A percentile compares a stretch with the other conserved stretches of the same genome.
Evolutionary conservation across 31 red algal species (phyloP).

Genomic region (Odonthalia washingtoniensis): DNA sequence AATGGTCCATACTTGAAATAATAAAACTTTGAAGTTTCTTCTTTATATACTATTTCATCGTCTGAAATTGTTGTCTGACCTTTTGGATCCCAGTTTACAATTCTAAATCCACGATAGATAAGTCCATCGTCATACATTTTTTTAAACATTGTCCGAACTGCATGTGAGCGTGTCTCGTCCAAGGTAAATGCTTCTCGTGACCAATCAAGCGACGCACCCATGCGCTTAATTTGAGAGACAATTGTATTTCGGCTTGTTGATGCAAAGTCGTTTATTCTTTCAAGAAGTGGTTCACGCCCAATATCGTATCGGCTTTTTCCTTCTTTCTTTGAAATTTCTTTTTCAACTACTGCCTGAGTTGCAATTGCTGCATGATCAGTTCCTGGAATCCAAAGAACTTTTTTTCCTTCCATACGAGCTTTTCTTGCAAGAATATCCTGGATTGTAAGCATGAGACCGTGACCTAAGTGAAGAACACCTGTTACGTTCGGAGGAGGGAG

Average conservation of each 20-base stretch:
- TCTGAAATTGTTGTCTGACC: slow-evolving; percentile 92
- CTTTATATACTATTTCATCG: slow-evolving; percentile 92
- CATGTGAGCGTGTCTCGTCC: slow-evolving; percentile 63
- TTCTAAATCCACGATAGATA: slow-evolving; percentile 91
- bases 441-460: slow-evolving; percentile 89
- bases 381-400: slow-evolving; percentile 91
- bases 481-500: slow-evolving; percentile 99
- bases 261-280: slow-evolving; percentile 93
- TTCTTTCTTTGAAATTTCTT: slow-evolving; percentile 57
- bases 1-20: slow-evolving; percentile 91
- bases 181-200: slow-evolving; percentile 91
- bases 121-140: slow-evolving; percentile 86
- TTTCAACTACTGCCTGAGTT: slow-evolving; percentile 96
- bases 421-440: slow-evolving; percentile 95
- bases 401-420: slow-evolving; percentile 86
- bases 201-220: slow-evolving; percentile 97
- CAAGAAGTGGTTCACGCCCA: slow-evolving; percentile 85
- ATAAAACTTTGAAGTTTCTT: slow-evolving; percentile 94
- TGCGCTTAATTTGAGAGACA: slow-evolving; percentile 85
- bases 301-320: slow-evolving; percentile 69
- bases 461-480: slow-evolving; percentile 97
- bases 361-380: slow-evolving; percentile 99
- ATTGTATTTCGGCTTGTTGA: slow-evolving; percentile 90
- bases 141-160: slow-evolving; percentile 90
- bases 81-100: slow-evolving; percentile 98